Conservation (phyloP, 257 asterid species). For the Verbena officinalis region DNA sequence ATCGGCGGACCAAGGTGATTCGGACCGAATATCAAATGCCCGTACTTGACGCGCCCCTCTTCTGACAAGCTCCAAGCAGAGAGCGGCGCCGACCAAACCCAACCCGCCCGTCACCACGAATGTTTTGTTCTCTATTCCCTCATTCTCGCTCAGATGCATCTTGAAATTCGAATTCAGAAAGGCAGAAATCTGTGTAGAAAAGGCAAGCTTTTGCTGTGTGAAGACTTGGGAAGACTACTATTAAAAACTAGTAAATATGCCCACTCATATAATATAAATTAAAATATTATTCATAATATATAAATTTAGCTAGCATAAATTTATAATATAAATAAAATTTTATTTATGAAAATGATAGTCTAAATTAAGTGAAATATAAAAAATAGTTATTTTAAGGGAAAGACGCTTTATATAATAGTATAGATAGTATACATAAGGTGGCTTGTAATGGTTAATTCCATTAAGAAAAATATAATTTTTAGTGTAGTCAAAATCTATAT, state of each 20-base stretch:
- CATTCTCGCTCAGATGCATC: conserved; percentile 97
- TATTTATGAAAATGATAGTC: too few relatives aligned
- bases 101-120: conserved; percentile 92
- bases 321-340: too few relatives aligned
- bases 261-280: too few relatives aligned
- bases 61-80: conserved; percentile 80
- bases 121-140: conserved; percentile 75
- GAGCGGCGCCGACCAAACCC: conserved; percentile 89
- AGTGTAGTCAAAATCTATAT: too few relatives aligned
- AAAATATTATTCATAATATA: too few relatives aligned
- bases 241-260: background rate
- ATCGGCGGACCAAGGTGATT: conserved; percentile 70
- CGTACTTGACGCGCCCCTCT: conserved; percentile 82
- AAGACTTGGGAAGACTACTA: conserved; percentile 18
- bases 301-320: too few relatives aligned
- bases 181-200: background rate
- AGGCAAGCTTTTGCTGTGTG: background rate
- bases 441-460: too few relatives aligned
- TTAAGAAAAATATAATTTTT: too few relatives aligned
- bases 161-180: conserved; percentile 14
- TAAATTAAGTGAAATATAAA: too few relatives aligned
- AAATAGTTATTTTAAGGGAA: too few relatives aligned
- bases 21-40: conserved; percentile 75
- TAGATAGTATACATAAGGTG: too few relatives aligned
- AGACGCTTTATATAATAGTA: too few relatives aligned